Evolutionary conservation across 805 yeast species (phyloP), one percentile per base, ranked within the genome.

Genomic region (Yamadazyma kitorensis): DNA sequence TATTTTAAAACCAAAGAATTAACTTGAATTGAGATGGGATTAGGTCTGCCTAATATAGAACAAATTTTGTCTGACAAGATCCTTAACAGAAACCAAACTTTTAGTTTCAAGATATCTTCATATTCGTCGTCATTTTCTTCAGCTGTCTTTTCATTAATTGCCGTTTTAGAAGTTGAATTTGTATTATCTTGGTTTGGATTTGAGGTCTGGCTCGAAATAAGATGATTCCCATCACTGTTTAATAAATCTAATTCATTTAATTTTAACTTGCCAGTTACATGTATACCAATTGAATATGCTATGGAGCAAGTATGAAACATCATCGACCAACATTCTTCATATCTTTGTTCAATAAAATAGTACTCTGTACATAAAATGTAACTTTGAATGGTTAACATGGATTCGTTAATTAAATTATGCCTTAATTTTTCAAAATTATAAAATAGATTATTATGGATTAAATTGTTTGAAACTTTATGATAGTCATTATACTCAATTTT

Each of bases 11-110:
- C 54, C 3, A 47, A 41, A 13, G 54, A 52, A 37, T 57, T 56
- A 9, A 64, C 63, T 41, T 62, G 70, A 20, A 65, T 51, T 1
- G 76, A 67, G 7, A 74, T 73, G 1, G 80, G 80, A 41, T 72
- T 74, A 3, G 79, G 79, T 41, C 79, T 56, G 6, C 79, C 78
- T 17, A 73, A 54, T 11, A 72, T 68, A 0, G 77, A 69, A 45
- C 78, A 72, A 13, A 71, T 45, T 22, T 71, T 72, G 2, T 75
- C 71, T n/a, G 69, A 57, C 17, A 70, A 54, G 39, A 68, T 63
- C 41, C 70, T 68, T 34, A 74, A 58, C 2, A 73, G 73, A 37
- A 72, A 69, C 77, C 78, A 74, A 5, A 72, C 59, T 27, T 74
- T 63, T 12, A 70, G 61, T 33, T 72, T 58, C 17, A 47, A 48